These are phyloP conservation scores for Darksidea phi DNA, from an alignment of 495 filamentous ascomycete species.

Conservation along the genomic window DNA sequence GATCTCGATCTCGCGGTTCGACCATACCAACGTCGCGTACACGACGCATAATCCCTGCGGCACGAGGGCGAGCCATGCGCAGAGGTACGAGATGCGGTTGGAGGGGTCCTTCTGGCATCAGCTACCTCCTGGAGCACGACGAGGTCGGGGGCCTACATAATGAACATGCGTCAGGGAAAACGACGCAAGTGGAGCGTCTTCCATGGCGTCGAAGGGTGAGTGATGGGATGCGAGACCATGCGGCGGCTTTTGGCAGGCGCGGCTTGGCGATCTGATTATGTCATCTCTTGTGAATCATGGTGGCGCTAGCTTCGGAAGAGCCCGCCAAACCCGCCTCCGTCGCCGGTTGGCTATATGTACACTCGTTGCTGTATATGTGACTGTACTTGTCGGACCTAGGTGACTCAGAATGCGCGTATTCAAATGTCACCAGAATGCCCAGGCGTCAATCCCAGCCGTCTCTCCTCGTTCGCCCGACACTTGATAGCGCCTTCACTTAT, in stretches of 20 bases:
- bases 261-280: not conserved
- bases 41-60: conserved; percentile 87
- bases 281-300: not conserved
- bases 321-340: no score
- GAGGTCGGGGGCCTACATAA: conserved; percentile 63
- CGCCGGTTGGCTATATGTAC: not conserved
- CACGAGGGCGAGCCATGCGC: conserved; percentile 88
- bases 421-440: not conserved
- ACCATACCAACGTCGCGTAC: conserved; percentile 86
- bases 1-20: conserved; percentile 86
- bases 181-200: conserved; percentile 70
- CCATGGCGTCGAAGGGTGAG: conserved; percentile 21
- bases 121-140: not conserved
- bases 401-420: no score
- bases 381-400: no score
- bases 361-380: no score
- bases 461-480: not conserved
- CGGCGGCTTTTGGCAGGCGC: not conserved
- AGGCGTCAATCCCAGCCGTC: not conserved
- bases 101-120: conserved; percentile 67
- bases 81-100: conserved; percentile 80
- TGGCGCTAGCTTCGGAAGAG: not conserved
- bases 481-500: not conserved
- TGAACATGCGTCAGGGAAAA: conserved; percentile 93
- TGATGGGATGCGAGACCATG: not conserved